phyloP scores from a whole-genome alignment of 495 filamentous ascomycete species.

The Daldinia vernicosa region DNA sequence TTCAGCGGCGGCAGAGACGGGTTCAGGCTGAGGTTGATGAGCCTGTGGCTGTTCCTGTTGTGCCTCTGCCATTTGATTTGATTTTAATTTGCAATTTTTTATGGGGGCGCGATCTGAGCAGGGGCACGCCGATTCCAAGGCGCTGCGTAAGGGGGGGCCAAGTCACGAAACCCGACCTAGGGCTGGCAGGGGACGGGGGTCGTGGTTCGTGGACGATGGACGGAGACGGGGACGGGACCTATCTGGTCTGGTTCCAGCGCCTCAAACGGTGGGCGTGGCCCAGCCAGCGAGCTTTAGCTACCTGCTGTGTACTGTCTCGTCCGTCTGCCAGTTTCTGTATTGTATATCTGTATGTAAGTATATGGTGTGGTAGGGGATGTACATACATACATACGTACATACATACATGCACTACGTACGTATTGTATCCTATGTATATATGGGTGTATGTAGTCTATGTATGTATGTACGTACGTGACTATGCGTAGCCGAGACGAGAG shows the following conservation, averaged over 20 bases:
- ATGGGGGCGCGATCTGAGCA: constrained; percentile 49
- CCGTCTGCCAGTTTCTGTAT: neutral
- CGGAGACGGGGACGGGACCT: constrained; percentile 31
- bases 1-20: constrained; percentile 49
- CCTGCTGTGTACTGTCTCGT: constrained; percentile 7
- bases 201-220: constrained; percentile 21
- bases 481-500: constrained; percentile 43
- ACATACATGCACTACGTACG: constrained; percentile 14
- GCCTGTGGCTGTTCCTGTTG: constrained; percentile 50
- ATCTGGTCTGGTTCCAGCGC: constrained; percentile 35
- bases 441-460: constrained; percentile 11
- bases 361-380: constrained; percentile 1
- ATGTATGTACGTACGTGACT: constrained; percentile 24
- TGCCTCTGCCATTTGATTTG: constrained; percentile 52
- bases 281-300: constrained; percentile 23
- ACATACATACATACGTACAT: neutral
- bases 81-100: constrained; percentile 51
- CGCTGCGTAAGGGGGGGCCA: constrained; percentile 49
- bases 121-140: constrained; percentile 48
- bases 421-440: constrained; percentile 6
- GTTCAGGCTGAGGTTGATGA: constrained; percentile 53
- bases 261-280: constrained; percentile 39
- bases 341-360: constrained; percentile 6
- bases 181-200: constrained; percentile 42
- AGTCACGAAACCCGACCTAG: constrained; percentile 45